Evolutionary conservation across 805 yeast genomes (phyloP).

Genomic region (Saturnispora sanitii): DNA sequence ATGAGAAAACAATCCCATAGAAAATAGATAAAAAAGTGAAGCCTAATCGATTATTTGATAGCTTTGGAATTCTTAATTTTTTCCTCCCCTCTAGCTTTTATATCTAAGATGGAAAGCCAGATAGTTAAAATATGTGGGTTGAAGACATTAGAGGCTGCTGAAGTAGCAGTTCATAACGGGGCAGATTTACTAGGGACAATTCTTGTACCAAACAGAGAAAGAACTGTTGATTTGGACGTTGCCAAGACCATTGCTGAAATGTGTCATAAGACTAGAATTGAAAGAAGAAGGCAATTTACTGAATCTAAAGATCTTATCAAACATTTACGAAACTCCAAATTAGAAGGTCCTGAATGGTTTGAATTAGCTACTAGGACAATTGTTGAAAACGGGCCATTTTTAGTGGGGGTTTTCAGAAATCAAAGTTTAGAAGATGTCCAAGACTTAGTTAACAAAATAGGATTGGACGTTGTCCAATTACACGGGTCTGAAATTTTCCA

Average conservation of each 20-base stretch:
- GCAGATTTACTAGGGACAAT: conserved; percentile 80
- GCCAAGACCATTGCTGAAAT: conserved; percentile 39
- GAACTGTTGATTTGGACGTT: conserved; percentile 47
- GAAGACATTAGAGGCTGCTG: conserved; percentile 56
- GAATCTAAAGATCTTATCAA: conserved; percentile 18
- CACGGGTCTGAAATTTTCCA: conserved; percentile 67
- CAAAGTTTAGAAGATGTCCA: conserved; percentile 60
- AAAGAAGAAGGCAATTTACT: conserved; percentile 17
- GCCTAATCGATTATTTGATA: no score
- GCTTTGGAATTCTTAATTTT: no score
- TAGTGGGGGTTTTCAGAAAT: conserved; percentile 88
- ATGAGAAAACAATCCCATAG: no score
- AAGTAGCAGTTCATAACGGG: conserved; percentile 56
- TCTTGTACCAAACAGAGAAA: conserved; percentile 68
- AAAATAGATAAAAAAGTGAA: no score
- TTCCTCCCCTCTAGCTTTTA: no score
- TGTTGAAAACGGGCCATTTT: conserved; percentile 43
- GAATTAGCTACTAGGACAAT: conserved; percentile 20
- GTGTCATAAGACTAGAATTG: conserved; percentile 16
- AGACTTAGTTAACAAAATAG: conserved; percentile 31
- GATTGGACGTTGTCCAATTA: conserved; percentile 72
- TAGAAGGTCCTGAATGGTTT: conserved; percentile 28
- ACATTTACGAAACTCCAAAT: conserved; percentile 11
- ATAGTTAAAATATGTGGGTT: conserved; percentile 86
- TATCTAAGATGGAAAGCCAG: conserved; percentile 13